Evolutionary conservation across 768 basidiomycete genomes (phyloP).

Genomic region (Galerina marginata): DNA sequence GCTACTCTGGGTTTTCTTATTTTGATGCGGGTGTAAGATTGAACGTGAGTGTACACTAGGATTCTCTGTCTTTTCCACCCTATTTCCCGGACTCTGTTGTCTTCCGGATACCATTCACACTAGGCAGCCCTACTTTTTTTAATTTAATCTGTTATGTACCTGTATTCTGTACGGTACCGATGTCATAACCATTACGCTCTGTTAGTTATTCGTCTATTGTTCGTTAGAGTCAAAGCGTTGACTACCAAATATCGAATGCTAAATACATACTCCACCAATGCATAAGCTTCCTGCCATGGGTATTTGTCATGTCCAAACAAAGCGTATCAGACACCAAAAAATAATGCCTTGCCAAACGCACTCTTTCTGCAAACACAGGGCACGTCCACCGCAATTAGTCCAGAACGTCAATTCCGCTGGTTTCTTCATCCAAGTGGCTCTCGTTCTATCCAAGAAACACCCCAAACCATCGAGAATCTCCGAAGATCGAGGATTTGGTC

Average conservation of each 20-base stretch:
- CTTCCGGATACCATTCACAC: too few relatives aligned
- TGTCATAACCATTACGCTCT: too few relatives aligned
- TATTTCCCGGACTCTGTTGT: too few relatives aligned
- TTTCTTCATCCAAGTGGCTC: constrained; percentile 24
- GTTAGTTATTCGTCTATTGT: too few relatives aligned
- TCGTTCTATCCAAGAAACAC: constrained; percentile 58
- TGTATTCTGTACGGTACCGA: constrained; percentile 6
- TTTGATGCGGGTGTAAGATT: background rate
- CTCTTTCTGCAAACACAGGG: constrained; percentile 37
- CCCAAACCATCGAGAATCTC: constrained; percentile 67
- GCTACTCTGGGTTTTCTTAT: too few relatives aligned
- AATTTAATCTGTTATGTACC: background rate
- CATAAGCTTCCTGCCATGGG: background rate
- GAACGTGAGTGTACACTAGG: too few relatives aligned
- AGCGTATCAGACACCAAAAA: constrained; percentile 49
- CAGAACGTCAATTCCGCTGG: constrained; percentile 17
- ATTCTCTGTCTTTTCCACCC: too few relatives aligned
- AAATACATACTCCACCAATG: too few relatives aligned
- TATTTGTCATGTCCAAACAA: constrained; percentile 46
- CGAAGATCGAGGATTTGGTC: constrained; percentile 54
- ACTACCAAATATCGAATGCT: too few relatives aligned
- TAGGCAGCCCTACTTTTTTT: background rate
- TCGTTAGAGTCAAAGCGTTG: too few relatives aligned
- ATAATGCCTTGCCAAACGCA: constrained; percentile 46
- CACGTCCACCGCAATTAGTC: constrained; percentile 27